Base-by-base conservation (phyloP, 2,329 filamentous ascomycete genomes). In the Penicillium sp. region DNA sequence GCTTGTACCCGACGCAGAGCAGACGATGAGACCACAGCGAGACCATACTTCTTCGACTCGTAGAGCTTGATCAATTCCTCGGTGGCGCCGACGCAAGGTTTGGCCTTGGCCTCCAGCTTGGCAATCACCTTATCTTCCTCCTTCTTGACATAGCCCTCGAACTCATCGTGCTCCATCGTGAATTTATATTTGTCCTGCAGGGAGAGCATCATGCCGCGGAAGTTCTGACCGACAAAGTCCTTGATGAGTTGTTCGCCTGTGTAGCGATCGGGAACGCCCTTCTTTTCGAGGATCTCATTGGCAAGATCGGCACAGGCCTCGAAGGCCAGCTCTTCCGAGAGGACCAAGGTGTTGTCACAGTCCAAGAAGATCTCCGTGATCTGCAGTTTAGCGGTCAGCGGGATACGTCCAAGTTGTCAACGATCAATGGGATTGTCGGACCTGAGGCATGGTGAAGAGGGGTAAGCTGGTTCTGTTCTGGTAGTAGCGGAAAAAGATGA, bases 221-320 rank as follows among this genome's bases (percentile, higher is more conserved):
- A 96, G 84, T 96, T 96, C 75, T 95, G 89, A 68, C 93, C 92
- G 67, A 96, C 91, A 70, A 96, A 96, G 78, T 96, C 90, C 66
- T 82, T 80, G 78, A 96, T 90, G 62, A 96, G 87, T 58, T 86
- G 82, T 48, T 87, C 84, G 70, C 89, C 89, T 4, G 90, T 92
- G 81, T 96, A 96, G 72, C 84, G 85, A 66, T 85, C 81, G 26
- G 81, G 70, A 68, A 91, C 80, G 67, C 82, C 79, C 70, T 88
- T 83, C 70, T 84, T 83, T 67, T 83, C 81, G 73, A 93, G 86
- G 74, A 96, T 90, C 75, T 91, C 82, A 79, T 96, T 96, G 81
- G 91, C 89, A 63, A 96, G 86, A 59, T 90, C 89, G 69, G 92
- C 90, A 77, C 91, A 96, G 65, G 90, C 92, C 79, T 93, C 90